Evolutionary conservation across 805 yeast genomes (phyloP).

Genomic region (Lachancea lanzarotensis): DNA sequence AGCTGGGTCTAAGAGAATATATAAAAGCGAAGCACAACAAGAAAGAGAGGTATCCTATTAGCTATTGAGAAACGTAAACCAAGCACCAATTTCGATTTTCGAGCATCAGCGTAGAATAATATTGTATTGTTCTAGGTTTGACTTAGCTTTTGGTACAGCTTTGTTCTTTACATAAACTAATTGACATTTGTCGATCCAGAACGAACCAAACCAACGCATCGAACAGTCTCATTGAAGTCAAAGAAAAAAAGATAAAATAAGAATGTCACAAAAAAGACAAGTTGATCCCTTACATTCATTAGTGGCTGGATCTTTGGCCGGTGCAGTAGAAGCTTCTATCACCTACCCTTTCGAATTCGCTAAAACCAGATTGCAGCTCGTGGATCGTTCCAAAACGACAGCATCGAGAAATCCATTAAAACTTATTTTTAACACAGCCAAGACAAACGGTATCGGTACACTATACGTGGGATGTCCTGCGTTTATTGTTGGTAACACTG

Average conservation of each 20-base stretch:
- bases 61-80: too few species aligned
- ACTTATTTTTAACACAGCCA: slow-evolving; percentile 67
- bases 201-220: too few species aligned
- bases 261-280: slow-evolving; percentile 25
- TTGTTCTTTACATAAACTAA: too few species aligned
- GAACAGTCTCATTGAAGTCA: too few species aligned
- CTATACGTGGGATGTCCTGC: slow-evolving; percentile 96
- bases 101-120: too few species aligned
- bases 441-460: slow-evolving; percentile 69
- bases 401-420: slow-evolving; percentile 79
- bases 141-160: too few species aligned
- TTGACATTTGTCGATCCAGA: too few species aligned
- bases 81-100: too few species aligned
- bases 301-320: slow-evolving; percentile 93
- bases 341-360: slow-evolving; percentile 98
- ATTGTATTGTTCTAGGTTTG: too few species aligned
- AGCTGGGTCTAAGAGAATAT: too few species aligned
- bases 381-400: slow-evolving; percentile 54
- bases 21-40: too few species aligned
- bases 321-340: slow-evolving; percentile 87
- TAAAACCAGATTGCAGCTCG: slow-evolving; percentile 83
- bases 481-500: slow-evolving; percentile 91
- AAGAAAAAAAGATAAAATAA: background rate
- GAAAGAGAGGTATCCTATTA: too few species aligned
- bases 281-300: slow-evolving; percentile 76